Percentiles rank a stretch among this genome's conserved stretches.
Conservation (phyloP, 2,329 filamentous ascomycete species). For the Pestalotiopsis sp. region DNA sequence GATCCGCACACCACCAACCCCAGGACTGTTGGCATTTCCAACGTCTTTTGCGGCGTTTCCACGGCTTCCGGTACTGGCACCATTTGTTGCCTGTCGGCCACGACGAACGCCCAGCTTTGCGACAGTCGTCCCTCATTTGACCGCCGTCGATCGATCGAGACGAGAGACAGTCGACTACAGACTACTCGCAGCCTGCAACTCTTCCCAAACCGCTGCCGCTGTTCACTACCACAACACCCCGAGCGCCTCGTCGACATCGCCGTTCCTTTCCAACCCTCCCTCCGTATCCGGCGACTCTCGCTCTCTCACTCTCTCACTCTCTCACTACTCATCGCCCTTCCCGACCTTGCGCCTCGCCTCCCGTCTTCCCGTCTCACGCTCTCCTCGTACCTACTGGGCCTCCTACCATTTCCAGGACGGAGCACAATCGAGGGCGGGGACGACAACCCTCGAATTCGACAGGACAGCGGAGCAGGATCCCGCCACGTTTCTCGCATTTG, state of each 20-base stretch:
- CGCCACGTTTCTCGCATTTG: background rate
- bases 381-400: background rate
- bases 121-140: background rate
- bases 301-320: background rate
- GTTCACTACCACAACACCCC: background rate
- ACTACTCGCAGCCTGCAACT: background rate
- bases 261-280: background rate
- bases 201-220: background rate
- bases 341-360: too few relatives aligned
- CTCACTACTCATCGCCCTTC: background rate
- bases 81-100: background rate
- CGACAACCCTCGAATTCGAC: conserved; percentile 11
- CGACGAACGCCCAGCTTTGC: background rate
- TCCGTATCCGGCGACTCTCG: background rate
- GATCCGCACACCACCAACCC: background rate
- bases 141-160: background rate
- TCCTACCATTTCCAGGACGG: background rate
- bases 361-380: too few relatives aligned
- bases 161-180: background rate
- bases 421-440: conserved; percentile 11
- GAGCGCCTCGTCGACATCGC: background rate
- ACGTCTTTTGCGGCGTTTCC: background rate
- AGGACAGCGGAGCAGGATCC: background rate
- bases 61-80: background rate
- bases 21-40: background rate